Conservation (phyloP, 495 filamentous ascomycete species). For the Penicillium lividum region DNA sequence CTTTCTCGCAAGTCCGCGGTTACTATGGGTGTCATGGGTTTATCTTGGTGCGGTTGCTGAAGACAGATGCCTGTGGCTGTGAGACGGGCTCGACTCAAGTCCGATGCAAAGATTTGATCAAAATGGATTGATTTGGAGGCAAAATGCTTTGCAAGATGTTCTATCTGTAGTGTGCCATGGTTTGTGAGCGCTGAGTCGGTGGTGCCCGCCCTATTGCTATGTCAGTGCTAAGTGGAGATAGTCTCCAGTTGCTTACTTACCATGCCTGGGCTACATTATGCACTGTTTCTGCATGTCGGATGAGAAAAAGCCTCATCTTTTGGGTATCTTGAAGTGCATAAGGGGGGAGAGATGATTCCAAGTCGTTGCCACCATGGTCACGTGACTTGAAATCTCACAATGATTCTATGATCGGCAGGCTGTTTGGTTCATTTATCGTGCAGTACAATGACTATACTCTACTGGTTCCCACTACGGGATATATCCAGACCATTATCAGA, state of each 20-base stretch:
- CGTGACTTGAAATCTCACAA: neutral
- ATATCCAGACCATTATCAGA: slow-evolving; percentile 5
- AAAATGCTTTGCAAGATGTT: slow-evolving; percentile 51
- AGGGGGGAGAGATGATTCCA: neutral
- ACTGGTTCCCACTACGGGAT: slow-evolving; percentile 22
- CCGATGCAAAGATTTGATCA: slow-evolving; percentile 73
- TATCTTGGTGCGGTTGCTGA: slow-evolving; percentile 6
- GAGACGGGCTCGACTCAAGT: slow-evolving; percentile 68
- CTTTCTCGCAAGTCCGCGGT: slow-evolving; percentile 29
- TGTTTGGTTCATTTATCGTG: neutral
- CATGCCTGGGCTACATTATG: slow-evolving; percentile 78
- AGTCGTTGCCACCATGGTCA: neutral
- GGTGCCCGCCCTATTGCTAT: slow-evolving; percentile 63
- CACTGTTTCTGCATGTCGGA: slow-evolving; percentile 86
- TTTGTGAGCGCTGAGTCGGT: slow-evolving; percentile 78
- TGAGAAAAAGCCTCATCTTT: slow-evolving; percentile 70
- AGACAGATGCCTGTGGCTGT: slow-evolving; percentile 49
- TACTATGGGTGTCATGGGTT: slow-evolving; percentile 14
- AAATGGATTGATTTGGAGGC: slow-evolving; percentile 43
- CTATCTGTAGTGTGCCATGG: slow-evolving; percentile 77
- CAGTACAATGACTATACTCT: neutral
- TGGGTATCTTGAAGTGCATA: neutral
- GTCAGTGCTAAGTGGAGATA: neutral
- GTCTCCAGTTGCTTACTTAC: slow-evolving; percentile 41
- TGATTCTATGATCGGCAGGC: too few species aligned